These are phyloP conservation scores for Blepharisma stoltei DNA, from an alignment of 73 alveolate genomes.

Conservation along the genomic window DNA sequence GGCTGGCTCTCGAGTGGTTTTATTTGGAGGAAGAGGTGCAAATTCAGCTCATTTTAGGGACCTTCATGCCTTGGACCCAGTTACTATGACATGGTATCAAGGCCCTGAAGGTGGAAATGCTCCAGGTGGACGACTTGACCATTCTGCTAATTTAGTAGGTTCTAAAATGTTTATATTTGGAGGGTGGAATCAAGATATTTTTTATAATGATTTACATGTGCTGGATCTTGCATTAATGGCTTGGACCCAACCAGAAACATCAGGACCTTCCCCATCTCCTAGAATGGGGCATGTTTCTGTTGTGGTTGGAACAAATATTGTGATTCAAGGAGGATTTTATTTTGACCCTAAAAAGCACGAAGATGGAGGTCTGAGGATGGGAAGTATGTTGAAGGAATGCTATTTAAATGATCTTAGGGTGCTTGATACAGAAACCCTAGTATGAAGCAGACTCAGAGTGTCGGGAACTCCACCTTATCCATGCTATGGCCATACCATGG, in stretches of 20 bases:
- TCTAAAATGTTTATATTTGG: slow-evolving; percentile 97
- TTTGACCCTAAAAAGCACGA: slow-evolving; percentile 76
- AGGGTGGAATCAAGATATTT: slow-evolving; percentile 95
- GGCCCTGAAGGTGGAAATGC: slow-evolving; percentile 99
- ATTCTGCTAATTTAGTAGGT: slow-evolving; percentile 92
- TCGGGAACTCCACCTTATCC: slow-evolving; percentile 97
- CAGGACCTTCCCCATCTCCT: slow-evolving; percentile 97
- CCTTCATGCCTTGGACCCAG: slow-evolving; percentile 98
- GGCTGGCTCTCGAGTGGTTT: slow-evolving; percentile 96
- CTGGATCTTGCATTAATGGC: slow-evolving; percentile 98
- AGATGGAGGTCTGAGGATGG: slow-evolving; percentile 77
- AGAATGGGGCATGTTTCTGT: slow-evolving; percentile 96
- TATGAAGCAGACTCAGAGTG: slow-evolving; percentile 95
- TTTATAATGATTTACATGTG: slow-evolving; percentile 92
- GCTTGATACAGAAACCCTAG: slow-evolving; percentile 90
- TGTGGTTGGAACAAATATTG: slow-evolving; percentile 90
- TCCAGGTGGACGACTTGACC: slow-evolving; percentile 95
- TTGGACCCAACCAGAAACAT: slow-evolving; percentile 89
- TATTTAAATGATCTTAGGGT: slow-evolving; percentile 96
- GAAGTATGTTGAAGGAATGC: slow-evolving; percentile 83
- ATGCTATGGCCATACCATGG: slow-evolving; percentile 90
- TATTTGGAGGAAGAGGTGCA: slow-evolving; percentile 91
- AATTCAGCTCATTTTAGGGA: slow-evolving; percentile 45
- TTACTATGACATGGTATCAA: slow-evolving; percentile 96
- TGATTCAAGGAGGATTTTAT: slow-evolving; percentile 78